Evolutionary conservation across 2,329 filamentous ascomycete genomes (phyloP).

Genomic region (Xylariaceae sp.): DNA sequence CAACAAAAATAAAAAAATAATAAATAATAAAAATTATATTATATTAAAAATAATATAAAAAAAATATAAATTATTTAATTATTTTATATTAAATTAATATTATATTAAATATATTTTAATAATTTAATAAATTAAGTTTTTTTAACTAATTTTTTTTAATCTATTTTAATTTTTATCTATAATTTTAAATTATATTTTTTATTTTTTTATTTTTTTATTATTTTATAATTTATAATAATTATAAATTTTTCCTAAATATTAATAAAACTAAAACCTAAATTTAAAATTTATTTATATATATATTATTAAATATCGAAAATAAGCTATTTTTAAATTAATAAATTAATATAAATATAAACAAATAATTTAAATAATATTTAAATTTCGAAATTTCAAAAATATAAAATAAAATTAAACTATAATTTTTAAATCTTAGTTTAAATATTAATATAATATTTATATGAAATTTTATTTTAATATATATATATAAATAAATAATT

Average conservation of each 20-base stretch:
- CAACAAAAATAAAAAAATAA: slow-evolving; percentile 1
- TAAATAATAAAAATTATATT: neutral
- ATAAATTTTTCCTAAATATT: neutral
- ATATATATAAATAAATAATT: neutral
- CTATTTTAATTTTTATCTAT: neutral
- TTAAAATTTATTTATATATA: neutral
- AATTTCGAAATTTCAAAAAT: neutral
- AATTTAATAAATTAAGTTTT: neutral
- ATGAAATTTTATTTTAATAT: neutral
- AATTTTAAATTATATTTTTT: neutral
- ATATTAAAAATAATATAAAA: neutral
- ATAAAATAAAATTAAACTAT: neutral
- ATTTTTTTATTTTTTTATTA: neutral
- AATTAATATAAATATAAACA: neutral
- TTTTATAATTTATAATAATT: neutral
- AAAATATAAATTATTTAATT: neutral
- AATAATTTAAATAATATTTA: neutral
- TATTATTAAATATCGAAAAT: neutral
- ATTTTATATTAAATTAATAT: neutral
- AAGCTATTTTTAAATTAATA: neutral
- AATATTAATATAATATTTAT: neutral
- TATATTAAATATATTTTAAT: neutral
- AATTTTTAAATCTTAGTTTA: neutral
- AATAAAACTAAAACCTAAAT: neutral
- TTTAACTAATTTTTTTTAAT: neutral